These are phyloP conservation scores for Penstemon davidsonii DNA, from an alignment of 257 asterid genomes.

Conservation along the genomic window DNA sequence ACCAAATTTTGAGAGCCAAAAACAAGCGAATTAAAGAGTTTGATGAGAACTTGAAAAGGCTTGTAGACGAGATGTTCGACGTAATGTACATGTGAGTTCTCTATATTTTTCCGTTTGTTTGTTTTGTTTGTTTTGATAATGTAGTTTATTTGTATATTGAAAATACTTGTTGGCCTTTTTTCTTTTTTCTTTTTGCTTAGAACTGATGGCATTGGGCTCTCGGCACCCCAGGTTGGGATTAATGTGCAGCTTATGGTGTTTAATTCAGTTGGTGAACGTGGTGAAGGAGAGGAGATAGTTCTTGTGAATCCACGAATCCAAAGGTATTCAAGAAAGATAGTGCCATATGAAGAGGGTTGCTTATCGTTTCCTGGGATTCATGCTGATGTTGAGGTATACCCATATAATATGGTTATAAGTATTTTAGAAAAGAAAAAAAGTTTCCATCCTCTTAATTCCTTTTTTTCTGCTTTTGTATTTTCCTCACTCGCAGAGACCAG, in stretches of 20 bases:
- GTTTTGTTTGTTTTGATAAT: neutral
- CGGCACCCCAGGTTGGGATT: slow-evolving; percentile 96
- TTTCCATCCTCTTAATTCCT: no score
- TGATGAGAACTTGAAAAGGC: slow-evolving; percentile 70
- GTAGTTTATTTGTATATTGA: slow-evolving; percentile 27
- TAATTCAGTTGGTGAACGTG: slow-evolving; percentile 78
- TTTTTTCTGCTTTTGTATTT: no score
- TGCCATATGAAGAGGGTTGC: slow-evolving; percentile 84
- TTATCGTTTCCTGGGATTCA: slow-evolving; percentile 83
- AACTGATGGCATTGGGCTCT: slow-evolving; percentile 95
- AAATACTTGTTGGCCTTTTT: slow-evolving; percentile 41
- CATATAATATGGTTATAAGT: neutral
- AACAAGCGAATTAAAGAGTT: slow-evolving; percentile 63
- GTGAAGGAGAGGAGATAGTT: slow-evolving; percentile 89
- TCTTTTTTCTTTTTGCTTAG: slow-evolving; percentile 50
- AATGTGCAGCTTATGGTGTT: slow-evolving; percentile 92
- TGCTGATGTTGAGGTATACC: slow-evolving; percentile 71
- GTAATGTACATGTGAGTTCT: slow-evolving; percentile 77
- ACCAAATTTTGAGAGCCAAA: slow-evolving; percentile 76
- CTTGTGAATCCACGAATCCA: slow-evolving; percentile 77
- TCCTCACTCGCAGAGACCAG: slow-evolving; percentile 69
- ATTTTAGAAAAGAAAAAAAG: no score
- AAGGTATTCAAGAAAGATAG: slow-evolving; percentile 64
- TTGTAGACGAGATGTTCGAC: slow-evolving; percentile 89
- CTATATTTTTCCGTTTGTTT: neutral